Conservation (phyloP, 495 filamentous ascomycete species). For the Pyronema domesticum region DNA sequence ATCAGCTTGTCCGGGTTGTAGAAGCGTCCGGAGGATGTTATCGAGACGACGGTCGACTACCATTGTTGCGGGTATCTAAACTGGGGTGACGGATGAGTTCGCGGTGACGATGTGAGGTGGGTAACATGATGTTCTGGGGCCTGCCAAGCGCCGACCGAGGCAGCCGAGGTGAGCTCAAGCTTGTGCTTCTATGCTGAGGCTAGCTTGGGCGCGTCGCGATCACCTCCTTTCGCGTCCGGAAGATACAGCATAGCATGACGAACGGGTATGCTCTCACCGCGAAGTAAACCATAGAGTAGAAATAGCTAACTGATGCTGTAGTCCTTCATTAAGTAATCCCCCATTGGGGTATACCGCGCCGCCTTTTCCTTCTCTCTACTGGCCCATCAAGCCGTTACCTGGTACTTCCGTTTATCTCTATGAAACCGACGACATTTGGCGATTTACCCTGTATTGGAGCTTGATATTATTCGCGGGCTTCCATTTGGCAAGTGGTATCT, state of each 20-base stretch:
- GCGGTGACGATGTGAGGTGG: slow-evolving; percentile 13
- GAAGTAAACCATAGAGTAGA: too few relatives aligned
- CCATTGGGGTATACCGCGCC: slow-evolving; percentile 55
- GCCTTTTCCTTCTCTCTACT: slow-evolving; percentile 74
- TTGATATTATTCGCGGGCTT: slow-evolving; percentile 47
- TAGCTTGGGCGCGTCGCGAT: too few relatives aligned
- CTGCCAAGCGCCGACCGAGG: background rate
- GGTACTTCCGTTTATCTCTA: slow-evolving; percentile 50
- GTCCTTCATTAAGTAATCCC: background rate
- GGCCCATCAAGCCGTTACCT: slow-evolving; percentile 41
- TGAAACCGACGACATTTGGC: slow-evolving; percentile 66
- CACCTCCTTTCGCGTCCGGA: too few relatives aligned
- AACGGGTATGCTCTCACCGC: too few relatives aligned
- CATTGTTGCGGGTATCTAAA: slow-evolving; percentile 10
- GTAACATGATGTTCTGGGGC: background rate
- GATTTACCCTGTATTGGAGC: slow-evolving; percentile 85
- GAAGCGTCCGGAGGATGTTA: slow-evolving; percentile 23
- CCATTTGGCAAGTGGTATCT: slow-evolving; percentile 51
- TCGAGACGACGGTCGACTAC: slow-evolving; percentile 23
- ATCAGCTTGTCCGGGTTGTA: slow-evolving; percentile 19
- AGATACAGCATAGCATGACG: too few relatives aligned
- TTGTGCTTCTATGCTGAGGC: too few relatives aligned
- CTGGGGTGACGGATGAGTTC: slow-evolving; percentile 7
- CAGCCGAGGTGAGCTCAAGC: too few relatives aligned
- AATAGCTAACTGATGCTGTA: too few relatives aligned